Evolutionary conservation across 2,329 filamentous ascomycete genomes (phyloP).

Genomic region (Sporothrix inflata): DNA sequence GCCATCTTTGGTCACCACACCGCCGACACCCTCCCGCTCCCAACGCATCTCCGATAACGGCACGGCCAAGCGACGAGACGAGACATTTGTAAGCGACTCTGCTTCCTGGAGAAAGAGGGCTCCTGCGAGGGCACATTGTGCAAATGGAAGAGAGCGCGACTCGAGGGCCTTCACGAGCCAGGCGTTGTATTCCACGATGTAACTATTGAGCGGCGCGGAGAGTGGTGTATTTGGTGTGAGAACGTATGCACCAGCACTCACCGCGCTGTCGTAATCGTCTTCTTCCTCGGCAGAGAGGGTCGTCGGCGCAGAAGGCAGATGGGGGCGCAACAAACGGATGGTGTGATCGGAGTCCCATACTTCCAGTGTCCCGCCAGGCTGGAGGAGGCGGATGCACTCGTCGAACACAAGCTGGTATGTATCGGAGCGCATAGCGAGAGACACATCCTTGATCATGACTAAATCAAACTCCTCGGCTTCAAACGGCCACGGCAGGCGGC

Average conservation of each 20-base stretch:
- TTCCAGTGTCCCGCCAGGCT: constrained; percentile 78
- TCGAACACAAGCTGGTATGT: constrained; percentile 62
- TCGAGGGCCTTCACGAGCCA: constrained; percentile 82
- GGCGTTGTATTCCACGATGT: constrained; percentile 77
- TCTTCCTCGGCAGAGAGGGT: constrained; percentile 45
- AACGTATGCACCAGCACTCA: constrained; percentile 76
- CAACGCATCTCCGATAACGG: constrained; percentile 83
- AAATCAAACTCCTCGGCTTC: constrained; percentile 80
- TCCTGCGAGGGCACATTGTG: constrained; percentile 77
- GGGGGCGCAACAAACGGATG: constrained; percentile 80
- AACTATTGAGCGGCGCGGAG: constrained; percentile 78
- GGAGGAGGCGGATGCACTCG: constrained; percentile 76
- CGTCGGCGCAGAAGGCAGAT: constrained; percentile 56
- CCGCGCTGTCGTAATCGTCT: constrained; percentile 65
- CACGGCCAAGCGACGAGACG: constrained; percentile 79
- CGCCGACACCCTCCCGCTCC: constrained; percentile 76
- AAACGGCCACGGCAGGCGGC: constrained; percentile 75
- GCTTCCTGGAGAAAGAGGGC: constrained; percentile 81
- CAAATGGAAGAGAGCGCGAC: constrained; percentile 66
- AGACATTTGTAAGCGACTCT: constrained; percentile 69
- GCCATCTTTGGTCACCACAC: constrained; percentile 62
- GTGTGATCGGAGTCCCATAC: constrained; percentile 88
- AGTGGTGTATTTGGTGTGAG: constrained; percentile 84
- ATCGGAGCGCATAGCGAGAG: constrained; percentile 64
- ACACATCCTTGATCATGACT: constrained; percentile 84